These are phyloP conservation scores for Alternaria incomplexa DNA, from an alignment of 2,329 filamentous ascomycete species.

Conservation along the genomic window DNA sequence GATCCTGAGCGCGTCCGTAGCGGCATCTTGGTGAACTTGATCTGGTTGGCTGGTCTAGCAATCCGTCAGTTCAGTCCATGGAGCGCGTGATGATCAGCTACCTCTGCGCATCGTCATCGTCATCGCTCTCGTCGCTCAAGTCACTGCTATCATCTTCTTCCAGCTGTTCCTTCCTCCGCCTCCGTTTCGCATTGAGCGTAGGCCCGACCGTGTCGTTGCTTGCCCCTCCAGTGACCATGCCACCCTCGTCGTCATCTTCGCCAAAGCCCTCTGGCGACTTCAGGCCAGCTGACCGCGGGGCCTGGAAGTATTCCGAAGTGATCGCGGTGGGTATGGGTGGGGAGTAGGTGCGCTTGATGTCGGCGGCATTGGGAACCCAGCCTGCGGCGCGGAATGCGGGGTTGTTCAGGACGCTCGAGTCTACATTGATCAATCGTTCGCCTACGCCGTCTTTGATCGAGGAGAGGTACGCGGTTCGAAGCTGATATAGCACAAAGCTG, in stretches of 20 bases:
- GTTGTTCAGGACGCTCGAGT: slow-evolving; percentile 79
- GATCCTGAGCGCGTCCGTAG: slow-evolving; percentile 84
- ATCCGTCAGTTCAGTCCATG: slow-evolving; percentile 2
- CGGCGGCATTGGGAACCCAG: slow-evolving; percentile 75
- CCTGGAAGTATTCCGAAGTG: slow-evolving; percentile 84
- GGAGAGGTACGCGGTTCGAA: slow-evolving; percentile 79
- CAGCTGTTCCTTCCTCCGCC: slow-evolving; percentile 74
- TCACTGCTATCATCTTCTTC: slow-evolving; percentile 88
- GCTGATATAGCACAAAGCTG: slow-evolving; percentile 81
- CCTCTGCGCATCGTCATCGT: slow-evolving; percentile 66
- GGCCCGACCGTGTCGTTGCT: slow-evolving; percentile 72
- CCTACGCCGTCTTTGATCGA: slow-evolving; percentile 84
- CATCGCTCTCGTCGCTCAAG: slow-evolving; percentile 82
- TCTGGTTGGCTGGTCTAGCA: slow-evolving; percentile 76
- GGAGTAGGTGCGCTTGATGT: slow-evolving; percentile 83
- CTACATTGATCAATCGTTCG: slow-evolving; percentile 81
- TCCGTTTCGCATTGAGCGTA: slow-evolving; percentile 67
- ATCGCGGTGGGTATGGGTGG: slow-evolving; percentile 84
- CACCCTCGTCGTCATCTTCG: slow-evolving; percentile 73
- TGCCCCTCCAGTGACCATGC: slow-evolving; percentile 71
- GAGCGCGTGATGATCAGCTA: slow-evolving; percentile 3
- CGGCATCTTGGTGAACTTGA: slow-evolving; percentile 96
- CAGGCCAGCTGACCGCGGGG: slow-evolving; percentile 65
- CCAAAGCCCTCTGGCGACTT: slow-evolving; percentile 62
- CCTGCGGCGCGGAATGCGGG: slow-evolving; percentile 82